Conservation (phyloP, 805 yeast species). For the Hanseniaspora vineae region DNA sequence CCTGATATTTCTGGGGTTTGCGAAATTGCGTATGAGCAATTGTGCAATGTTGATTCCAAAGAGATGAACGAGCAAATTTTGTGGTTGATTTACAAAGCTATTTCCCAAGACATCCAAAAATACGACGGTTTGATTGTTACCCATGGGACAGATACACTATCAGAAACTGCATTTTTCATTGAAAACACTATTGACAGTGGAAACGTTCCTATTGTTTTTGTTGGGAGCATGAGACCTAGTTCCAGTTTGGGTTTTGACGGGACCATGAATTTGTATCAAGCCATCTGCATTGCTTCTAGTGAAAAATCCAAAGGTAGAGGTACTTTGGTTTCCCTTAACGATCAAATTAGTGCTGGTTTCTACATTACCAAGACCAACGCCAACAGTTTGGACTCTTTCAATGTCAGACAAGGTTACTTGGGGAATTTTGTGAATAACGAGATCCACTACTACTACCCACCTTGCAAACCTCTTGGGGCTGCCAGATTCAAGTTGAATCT, state of each 20-base stretch:
- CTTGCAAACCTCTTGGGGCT: constrained; percentile 42
- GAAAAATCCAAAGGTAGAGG: constrained; percentile 42
- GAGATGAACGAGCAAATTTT: constrained; percentile 37
- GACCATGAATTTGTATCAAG: constrained; percentile 60
- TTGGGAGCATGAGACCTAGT: constrained; percentile 67
- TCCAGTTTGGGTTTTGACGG: constrained; percentile 62
- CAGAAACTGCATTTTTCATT: constrained; percentile 54
- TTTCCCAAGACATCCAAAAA: constrained; percentile 30
- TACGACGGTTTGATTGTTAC: constrained; percentile 53
- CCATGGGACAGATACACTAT: constrained; percentile 61
- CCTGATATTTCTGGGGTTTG: constrained; percentile 45
- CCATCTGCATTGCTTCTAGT: constrained; percentile 48
- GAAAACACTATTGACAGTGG: constrained; percentile 34
- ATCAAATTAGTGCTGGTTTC: constrained; percentile 56
- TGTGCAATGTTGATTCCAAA: constrained; percentile 49
- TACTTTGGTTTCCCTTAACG: constrained; percentile 51
- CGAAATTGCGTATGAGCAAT: constrained; percentile 47
- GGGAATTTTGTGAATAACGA: constrained; percentile 59
- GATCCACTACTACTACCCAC: constrained; percentile 52
- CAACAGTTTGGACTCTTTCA: constrained; percentile 57
- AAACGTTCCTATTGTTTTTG: constrained; percentile 48
- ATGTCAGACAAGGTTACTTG: constrained; percentile 56
- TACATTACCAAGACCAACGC: constrained; percentile 62
- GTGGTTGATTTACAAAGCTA: constrained; percentile 31
- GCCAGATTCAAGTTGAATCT: constrained; percentile 29